Evolutionary conservation across 2,329 filamentous ascomycete genomes (phyloP), one percentile per base, ranked within the genome.

Genomic region (Botrytis tulipae): DNA sequence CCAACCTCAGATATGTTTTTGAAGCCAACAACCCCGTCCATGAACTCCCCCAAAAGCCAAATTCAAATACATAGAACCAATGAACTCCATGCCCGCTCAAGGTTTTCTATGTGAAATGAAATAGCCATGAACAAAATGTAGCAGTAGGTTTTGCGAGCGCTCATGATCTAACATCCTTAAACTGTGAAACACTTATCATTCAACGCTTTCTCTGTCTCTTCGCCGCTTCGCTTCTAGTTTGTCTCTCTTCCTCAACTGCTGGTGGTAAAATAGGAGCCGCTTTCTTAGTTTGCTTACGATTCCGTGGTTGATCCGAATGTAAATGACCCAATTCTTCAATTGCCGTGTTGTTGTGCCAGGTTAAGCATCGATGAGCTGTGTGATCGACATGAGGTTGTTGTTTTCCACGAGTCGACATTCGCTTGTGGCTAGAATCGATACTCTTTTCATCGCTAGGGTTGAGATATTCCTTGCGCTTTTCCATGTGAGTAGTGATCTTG

Each of bases 401-500:
- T 0, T 86, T 86, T 81, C 90, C 91, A 14, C 91, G 86, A 4
- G 90, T 92, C 44, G 87, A 88, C 78, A 92, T 86, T n/a, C 80
- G 79, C 67, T 81, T 81, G 83, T 76, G 85, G 85, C 84, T 75
- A 18, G 77, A 74, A 77, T 84, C 74, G 79, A 83, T 77, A 85
- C 86, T 84, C 72, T 87, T 83, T 35, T 85, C 83, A 51, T 86
- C 84, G 1, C 83, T 81, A 46, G 88, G 83, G 20, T 85, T 83
- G 72, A 97, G 86, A 79, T 97, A 97, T 76, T 87, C 85, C 75
- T 89, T 89, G 75, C 97, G 91, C 79, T 91, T 91, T 78, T 91
- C 86, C 95, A 98, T 98, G 79, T 94, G 90, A 75, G 88, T 87
- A 37, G 87, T 84, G 76, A 98, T 97, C 78, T 90, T 89, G 59